Evolutionary conservation across 2,329 filamentous ascomycete genomes (phyloP), one percentile per base, ranked within the genome.

Genomic region (Paradendryphiella salina): DNA sequence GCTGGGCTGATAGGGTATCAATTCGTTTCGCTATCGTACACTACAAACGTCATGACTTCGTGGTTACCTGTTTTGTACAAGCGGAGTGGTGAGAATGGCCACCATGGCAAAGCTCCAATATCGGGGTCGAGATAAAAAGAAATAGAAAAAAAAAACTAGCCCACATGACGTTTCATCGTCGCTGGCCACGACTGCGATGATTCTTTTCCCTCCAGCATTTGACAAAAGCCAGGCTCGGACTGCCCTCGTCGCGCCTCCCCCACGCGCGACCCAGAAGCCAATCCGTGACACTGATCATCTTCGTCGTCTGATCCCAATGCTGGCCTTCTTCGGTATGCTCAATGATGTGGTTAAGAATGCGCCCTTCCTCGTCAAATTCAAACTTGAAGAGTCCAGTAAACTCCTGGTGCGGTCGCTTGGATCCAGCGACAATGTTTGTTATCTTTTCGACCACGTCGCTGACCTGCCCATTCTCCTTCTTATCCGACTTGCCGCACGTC

Each of bases 371-470:
- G 67, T 97, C 94, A 70, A 99, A 99, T 59, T 96, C 90, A 71
- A 99, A 99, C 52, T 96, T 87, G 74, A 97, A 99, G 9, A 97
- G 75, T 0, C 94, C 94, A 1, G 86, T 89, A 63, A 97, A 97
- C 66, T 92, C 88, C 65, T 89, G 87, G 17, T 72, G 61, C 2
- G 52, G 40, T 10, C 46, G 41, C 14, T 55, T 57, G 60, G 79
- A 73, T 14, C 82, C 78, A 42, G 83, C 80, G 4, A 86, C 76
- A 33, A 84, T 81, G 32, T 78, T 77, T 14, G 74, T 79, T 50
- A 82, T 81, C 67, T 79, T 80, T 54, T 82, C 79, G 11, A 82
- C 77, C 21, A 78, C 78, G 50, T 81, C 79, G 60, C 74, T 73
- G 31, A 75, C 64, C 20, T 64, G 76, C 4, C 74, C 77, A 20